Evolutionary conservation across 2,329 filamentous ascomycete species (phyloP).

Genomic region (Clarireedia sp.): DNA sequence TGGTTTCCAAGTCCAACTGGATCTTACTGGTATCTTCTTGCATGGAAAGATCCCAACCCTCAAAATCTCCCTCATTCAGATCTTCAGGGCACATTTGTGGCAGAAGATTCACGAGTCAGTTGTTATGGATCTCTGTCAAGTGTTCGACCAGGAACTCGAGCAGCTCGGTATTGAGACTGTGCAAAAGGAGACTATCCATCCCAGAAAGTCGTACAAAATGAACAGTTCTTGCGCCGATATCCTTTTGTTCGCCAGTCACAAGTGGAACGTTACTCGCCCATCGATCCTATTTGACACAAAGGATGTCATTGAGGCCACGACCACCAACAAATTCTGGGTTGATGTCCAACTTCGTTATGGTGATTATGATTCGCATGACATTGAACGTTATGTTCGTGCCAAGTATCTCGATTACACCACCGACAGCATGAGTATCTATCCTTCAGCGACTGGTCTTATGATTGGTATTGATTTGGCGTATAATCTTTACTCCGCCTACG

Average conservation of each 20-base stretch:
- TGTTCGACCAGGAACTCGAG: constrained; percentile 90
- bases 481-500: constrained; percentile 96
- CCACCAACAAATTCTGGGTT: constrained; percentile 98
- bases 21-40: constrained; percentile 96
- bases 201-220: constrained; percentile 99
- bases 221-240: constrained; percentile 99
- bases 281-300: constrained; percentile 94
- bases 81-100: constrained; percentile 99
- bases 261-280: constrained; percentile 95
- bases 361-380: constrained; percentile 98
- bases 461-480: constrained; percentile 96
- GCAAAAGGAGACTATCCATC: constrained; percentile 98
- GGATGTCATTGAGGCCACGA: constrained; percentile 85
- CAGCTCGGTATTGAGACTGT: constrained; percentile 94
- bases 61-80: constrained; percentile 97
- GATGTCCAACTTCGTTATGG: constrained; percentile 95
- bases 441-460: constrained; percentile 94
- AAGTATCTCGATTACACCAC: constrained; percentile 99
- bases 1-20: constrained; percentile 97
- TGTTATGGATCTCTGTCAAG: constrained; percentile 97
- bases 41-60: constrained; percentile 98
- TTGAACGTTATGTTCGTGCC: constrained; percentile 92
- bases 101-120: constrained; percentile 99
- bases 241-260: constrained; percentile 91
- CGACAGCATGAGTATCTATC: constrained; percentile 97